Evolutionary conservation across 805 yeast genomes (phyloP), one percentile per base, ranked within the genome.

Genomic region (Spathaspora girioi): DNA sequence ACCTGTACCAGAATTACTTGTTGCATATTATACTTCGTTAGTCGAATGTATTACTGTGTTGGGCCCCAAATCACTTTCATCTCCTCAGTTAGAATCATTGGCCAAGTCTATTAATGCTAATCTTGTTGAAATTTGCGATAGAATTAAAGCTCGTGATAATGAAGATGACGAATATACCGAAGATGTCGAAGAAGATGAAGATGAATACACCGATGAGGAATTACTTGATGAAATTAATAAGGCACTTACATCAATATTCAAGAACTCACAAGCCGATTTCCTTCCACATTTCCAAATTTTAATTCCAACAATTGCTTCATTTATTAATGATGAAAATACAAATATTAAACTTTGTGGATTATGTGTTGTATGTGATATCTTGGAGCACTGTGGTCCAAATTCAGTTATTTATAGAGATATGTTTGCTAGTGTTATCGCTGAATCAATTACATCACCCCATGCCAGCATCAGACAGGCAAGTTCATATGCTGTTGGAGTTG

Each of bases 161-260:
- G 86, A 79, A 43, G 94, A 87, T 56, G 96, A 89, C 63, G 96
- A 89, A 60, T 91, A 86, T 66, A 86, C 87, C 53, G 97, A 90
- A 69, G 97, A 89, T 44, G 75, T 84, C 5, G 96, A 87, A 52
- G 88, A 83, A 50, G 91, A 86, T 51, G 97, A 92, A 50, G 85
- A 81, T 29, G 90, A 84, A 52, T 96, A 87, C 60, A 85, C 94
- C 1, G 98, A 94, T 66, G 97, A 91, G 63, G 97, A 92, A 63
- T 73, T 94, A 45, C 70, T 91, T 48, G 96, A 90, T 60, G 96
- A 93, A 64, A 82, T 91, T 56, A 88, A 87, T 65, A 87, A 86
- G 64, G 84, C 87, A 1, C 67, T 94, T 38, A 77, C 86, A 7
- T 77, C 86, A 0, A 75, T 90, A 15, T 87, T 93, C 77, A 86